phyloP scores from a whole-genome alignment of 2,329 filamentous ascomycete species.

The Aspergillus udagawae region DNA sequence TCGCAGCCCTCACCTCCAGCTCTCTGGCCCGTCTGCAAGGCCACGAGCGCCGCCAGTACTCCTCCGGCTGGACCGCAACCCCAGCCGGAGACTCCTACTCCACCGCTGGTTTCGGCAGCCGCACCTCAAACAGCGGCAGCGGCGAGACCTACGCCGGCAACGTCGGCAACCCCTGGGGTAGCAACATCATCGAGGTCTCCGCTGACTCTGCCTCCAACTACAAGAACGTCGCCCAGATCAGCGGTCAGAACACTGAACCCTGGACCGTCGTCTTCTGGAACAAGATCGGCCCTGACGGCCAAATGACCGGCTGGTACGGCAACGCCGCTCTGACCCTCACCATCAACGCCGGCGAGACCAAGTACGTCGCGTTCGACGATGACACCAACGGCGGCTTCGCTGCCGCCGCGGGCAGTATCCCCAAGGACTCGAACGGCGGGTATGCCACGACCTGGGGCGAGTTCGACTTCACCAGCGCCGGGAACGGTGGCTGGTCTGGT shows the following conservation, averaged over 20 bases:
- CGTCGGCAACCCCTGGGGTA: slow-evolving; percentile 37
- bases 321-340: slow-evolving; percentile 29
- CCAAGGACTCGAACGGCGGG: slow-evolving; percentile 22
- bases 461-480: slow-evolving; percentile 29
- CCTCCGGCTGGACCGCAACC: slow-evolving; percentile 17
- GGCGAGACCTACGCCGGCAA: slow-evolving; percentile 34
- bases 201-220: slow-evolving; percentile 26
- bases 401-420: slow-evolving; percentile 24
- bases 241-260: slow-evolving; percentile 27
- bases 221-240: slow-evolving; percentile 35
- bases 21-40: slow-evolving; percentile 24
- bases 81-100: slow-evolving; percentile 22
- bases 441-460: slow-evolving; percentile 34
- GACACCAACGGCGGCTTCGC: slow-evolving; percentile 34
- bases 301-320: slow-evolving; percentile 35
- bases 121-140: slow-evolving; percentile 20
- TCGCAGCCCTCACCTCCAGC: slow-evolving; percentile 27
- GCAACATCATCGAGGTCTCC: slow-evolving; percentile 38
- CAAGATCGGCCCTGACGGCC: slow-evolving; percentile 33
- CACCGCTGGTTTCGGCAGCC: slow-evolving; percentile 31
- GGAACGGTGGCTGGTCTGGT: slow-evolving; percentile 30
- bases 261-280: slow-evolving; percentile 40
- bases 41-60: slow-evolving; percentile 21
- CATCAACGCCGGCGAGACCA: slow-evolving; percentile 30
- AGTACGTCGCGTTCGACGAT: slow-evolving; percentile 35